A percentile compares a stretch with the other conserved stretches of the same genome.
Evolutionary conservation across 2,329 filamentous ascomycete species (phyloP).

Genomic region (Pseudogymnoascus sp.): DNA sequence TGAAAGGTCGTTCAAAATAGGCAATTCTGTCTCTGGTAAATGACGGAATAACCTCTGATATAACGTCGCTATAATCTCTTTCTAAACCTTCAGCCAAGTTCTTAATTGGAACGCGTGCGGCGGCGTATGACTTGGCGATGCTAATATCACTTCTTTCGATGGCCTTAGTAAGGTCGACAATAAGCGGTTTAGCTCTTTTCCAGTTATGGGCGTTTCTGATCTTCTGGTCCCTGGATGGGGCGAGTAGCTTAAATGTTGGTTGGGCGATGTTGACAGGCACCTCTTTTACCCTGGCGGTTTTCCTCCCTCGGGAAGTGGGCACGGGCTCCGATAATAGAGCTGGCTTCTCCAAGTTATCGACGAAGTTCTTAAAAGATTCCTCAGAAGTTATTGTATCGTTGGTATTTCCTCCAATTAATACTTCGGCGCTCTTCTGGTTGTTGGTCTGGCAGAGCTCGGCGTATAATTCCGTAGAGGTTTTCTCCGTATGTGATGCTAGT

Average conservation of each 20-base stretch:
- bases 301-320: background rate
- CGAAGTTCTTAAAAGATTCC: conserved; percentile 1
- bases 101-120: background rate
- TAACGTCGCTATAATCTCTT: conserved; percentile 1
- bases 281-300: conserved; percentile 5
- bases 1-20: background rate
- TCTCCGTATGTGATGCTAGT: conserved; percentile 1
- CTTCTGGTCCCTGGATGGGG: background rate
- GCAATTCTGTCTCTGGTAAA: background rate
- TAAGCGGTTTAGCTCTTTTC: conserved; percentile 4
- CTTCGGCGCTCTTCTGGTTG: background rate
- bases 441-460: conserved; percentile 1
- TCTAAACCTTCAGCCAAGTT: background rate
- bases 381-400: background rate
- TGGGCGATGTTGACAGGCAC: background rate
- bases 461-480: background rate
- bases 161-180: background rate
- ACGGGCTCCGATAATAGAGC: background rate
- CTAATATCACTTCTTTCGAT: background rate
- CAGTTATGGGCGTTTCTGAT: background rate
- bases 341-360: background rate
- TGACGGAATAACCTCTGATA: conserved; percentile 3
- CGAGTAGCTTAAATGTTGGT: conserved; percentile 3
- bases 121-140: background rate
- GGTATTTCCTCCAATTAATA: background rate